Base-by-base conservation (phyloP, 495 filamentous ascomycete genomes). In the Letharia lupina region DNA sequence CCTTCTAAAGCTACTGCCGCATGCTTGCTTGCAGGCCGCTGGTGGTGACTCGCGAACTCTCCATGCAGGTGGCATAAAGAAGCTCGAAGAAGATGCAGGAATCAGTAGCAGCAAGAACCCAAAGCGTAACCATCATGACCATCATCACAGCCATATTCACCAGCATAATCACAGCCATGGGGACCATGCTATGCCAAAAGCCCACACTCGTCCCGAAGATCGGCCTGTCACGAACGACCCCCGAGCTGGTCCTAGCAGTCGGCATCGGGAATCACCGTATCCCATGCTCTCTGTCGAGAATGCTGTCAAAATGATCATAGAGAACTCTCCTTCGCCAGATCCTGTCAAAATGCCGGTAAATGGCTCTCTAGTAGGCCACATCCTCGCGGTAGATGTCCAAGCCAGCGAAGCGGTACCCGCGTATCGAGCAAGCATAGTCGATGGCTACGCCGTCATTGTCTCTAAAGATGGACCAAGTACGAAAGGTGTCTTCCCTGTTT, bases 351-450 rank as follows among this genome's bases (percentile, higher is more conserved):
- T 77, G 28, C 82, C 82, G 16, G 89, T 96, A 41, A 77, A 84
- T 63, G 78, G 79, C 37, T 72, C 73, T 15, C 74, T 97, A 0
- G 84, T 91, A 11, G 92, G 91, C 13, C 81, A 83, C 58, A 85
- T 97, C 7, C 78, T 98, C 13, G 94, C 93, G 8, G 84, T 89
- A 73, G 90, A 96, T 71, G 86, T 98, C 47, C 83, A 80, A 57
- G 90, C 94, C 5, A 73, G 78, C 33, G 93, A 96, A 71, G 79
- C 86, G 18, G 95, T 98, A 1, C 94, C 94, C 7, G 94, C 95
- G 9, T 99, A 91, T 76, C 83, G 90, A 61, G 94, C 94, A 50
- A 96, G 92, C 72, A 99, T 96, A 65, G 95, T 99, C 4, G 94
- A 99, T 73, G 94, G 94, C 15, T 99, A 99, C 72, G 95, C 95